These are phyloP conservation scores for Ogataea pini DNA, from an alignment of 805 yeast species.

Conservation along the genomic window DNA sequence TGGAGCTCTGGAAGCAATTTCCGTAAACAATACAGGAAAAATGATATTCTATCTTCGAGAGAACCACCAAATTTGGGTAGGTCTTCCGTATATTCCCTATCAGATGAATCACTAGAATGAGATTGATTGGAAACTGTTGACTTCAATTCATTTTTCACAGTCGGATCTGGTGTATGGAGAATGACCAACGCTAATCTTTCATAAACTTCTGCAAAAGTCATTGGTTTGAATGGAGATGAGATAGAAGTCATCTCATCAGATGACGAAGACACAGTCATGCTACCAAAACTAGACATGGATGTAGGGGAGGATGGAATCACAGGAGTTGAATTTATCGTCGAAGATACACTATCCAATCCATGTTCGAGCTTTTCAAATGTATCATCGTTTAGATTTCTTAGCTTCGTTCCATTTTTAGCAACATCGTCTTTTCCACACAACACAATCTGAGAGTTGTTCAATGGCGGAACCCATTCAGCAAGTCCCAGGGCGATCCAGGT, in stretches of 20 bases:
- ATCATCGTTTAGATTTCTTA: conserved; percentile 36
- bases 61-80: conserved; percentile 51
- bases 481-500: conserved; percentile 87
- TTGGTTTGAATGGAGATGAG: conserved; percentile 32
- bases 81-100: conserved; percentile 26
- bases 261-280: conserved; percentile 18
- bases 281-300: conserved; percentile 28
- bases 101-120: conserved; percentile 14
- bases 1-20: conserved; percentile 73
- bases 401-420: conserved; percentile 39
- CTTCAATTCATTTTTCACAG: conserved; percentile 23
- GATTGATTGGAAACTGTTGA: conserved; percentile 8
- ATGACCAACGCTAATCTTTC: conserved; percentile 77
- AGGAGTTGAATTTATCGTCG: conserved; percentile 28
- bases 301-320: conserved; percentile 28
- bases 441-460: conserved; percentile 52
- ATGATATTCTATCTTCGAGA: conserved; percentile 64
- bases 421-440: conserved; percentile 53
- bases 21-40: conserved; percentile 64
- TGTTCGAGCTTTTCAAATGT: conserved; percentile 33
- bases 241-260: conserved; percentile 9
- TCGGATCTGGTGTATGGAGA: conserved; percentile 67
- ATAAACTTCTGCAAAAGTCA: conserved; percentile 66
- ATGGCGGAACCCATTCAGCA: conserved; percentile 86
- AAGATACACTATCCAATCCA: conserved; percentile 19